Conservation (phyloP, 306 rosid species). For the Ochetophila trinervis region DNA sequence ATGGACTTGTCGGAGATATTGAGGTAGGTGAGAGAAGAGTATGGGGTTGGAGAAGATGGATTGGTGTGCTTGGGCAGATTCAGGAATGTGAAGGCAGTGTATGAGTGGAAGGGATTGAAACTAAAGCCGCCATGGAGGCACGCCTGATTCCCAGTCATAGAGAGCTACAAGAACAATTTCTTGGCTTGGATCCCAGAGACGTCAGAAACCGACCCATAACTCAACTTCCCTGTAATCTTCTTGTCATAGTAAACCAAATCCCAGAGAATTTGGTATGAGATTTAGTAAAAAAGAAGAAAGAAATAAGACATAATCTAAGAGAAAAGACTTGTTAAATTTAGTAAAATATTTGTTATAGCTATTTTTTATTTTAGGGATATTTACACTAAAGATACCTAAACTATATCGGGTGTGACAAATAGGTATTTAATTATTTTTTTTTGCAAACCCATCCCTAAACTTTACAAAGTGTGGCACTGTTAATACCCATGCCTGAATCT, state of each 20-base stretch:
- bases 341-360: too few species aligned
- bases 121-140: too few species aligned
- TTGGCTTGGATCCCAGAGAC: conserved; percentile 72
- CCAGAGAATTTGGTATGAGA: conserved; percentile 20
- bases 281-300: too few species aligned
- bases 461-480: too few species aligned
- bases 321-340: too few species aligned
- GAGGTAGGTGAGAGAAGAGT: conserved; percentile 37
- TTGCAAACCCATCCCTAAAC: too few species aligned
- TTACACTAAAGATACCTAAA: too few species aligned
- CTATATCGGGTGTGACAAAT: too few species aligned
- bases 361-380: too few species aligned
- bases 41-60: conserved; percentile 18
- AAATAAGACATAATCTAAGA: too few species aligned
- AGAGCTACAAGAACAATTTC: conserved; percentile 54
- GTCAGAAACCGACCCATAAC: conserved; percentile 41
- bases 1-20: conserved; percentile 31
- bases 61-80: conserved; percentile 58
- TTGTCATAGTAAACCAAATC: conserved; percentile 54
- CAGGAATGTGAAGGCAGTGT: conserved; percentile 51
- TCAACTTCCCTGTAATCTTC: conserved; percentile 47
- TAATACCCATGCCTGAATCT: too few species aligned
- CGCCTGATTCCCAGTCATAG: conserved; percentile 55
- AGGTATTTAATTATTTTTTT: too few species aligned
- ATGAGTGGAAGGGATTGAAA: conserved; percentile 51